Percentiles rank a stretch among this genome's conserved stretches.
Conservation (phyloP, 768 basidiomycete genomes). For the Boletus rubroflammeus region DNA sequence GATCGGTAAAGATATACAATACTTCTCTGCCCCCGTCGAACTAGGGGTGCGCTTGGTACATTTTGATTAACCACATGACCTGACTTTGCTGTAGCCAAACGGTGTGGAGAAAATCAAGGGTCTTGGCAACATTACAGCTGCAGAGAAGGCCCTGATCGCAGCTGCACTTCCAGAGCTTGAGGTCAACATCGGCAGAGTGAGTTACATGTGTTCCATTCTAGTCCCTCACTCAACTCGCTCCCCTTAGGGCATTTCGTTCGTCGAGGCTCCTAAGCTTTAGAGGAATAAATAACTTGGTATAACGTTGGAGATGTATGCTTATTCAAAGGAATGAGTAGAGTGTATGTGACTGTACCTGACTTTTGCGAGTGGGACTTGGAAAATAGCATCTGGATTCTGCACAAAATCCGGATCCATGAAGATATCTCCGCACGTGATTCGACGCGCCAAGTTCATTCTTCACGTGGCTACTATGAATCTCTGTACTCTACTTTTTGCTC, state of each 20-base stretch:
- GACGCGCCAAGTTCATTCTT: conserved; percentile 27
- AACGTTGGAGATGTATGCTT: conserved; percentile 7
- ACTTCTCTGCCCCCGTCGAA: conserved; percentile 86
- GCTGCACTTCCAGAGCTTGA: conserved; percentile 79
- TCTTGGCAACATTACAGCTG: conserved; percentile 70
- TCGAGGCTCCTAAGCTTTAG: conserved; percentile 29
- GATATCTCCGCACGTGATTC: conserved; percentile 21
- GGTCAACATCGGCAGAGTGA: conserved; percentile 67
- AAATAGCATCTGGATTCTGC: no score
- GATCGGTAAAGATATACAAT: conserved; percentile 72
- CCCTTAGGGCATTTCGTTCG: conserved; percentile 25
- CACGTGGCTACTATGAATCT: conserved; percentile 23
- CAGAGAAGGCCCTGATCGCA: conserved; percentile 72
- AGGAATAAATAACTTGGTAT: background rate
- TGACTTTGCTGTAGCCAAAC: conserved; percentile 46
- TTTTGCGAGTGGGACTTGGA: background rate
- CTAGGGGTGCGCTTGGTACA: conserved; percentile 60
- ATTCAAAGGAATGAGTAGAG: conserved; percentile 4
- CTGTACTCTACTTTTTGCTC: background rate
- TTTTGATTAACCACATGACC: background rate
- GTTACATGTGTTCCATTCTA: conserved; percentile 15
- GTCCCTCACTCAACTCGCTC: background rate
- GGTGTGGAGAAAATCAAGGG: conserved; percentile 81
- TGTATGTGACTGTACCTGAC: background rate
- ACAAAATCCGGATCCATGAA: background rate